Conservation (phyloP, 2,329 filamentous ascomycete genomes). For the Sporothrix pallida region DNA sequence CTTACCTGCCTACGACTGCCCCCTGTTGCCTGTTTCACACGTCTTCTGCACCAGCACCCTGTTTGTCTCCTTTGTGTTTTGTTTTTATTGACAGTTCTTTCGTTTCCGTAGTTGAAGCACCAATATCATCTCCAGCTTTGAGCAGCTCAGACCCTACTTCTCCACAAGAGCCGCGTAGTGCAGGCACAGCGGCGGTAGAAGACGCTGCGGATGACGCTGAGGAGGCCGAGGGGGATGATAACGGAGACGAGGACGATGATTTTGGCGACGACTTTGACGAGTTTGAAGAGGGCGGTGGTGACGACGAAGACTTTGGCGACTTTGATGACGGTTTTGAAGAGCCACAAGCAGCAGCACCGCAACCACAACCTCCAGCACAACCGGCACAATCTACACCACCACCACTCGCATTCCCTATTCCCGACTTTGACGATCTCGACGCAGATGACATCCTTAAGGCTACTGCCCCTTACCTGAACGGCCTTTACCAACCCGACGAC, state of each 20-base stretch:
- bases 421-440: conserved; percentile 68
- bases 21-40: background rate
- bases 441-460: conserved; percentile 65
- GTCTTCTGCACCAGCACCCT: background rate
- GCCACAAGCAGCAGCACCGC: conserved; percentile 44
- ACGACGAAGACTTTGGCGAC: conserved; percentile 67
- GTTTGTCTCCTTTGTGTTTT: conserved; percentile 37
- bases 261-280: conserved; percentile 68
- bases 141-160: conserved; percentile 42
- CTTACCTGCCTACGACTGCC: conserved; percentile 12
- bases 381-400: conserved; percentile 40
- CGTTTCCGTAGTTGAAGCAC: conserved; percentile 45
- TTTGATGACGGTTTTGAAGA: conserved; percentile 76
- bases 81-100: conserved; percentile 44
- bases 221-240: conserved; percentile 46
- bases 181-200: conserved; percentile 41
- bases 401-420: conserved; percentile 55
- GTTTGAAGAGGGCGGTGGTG: conserved; percentile 63
- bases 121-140: conserved; percentile 46
- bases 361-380: conserved; percentile 42
- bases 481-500: conserved; percentile 66
- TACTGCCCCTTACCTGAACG: conserved; percentile 69
- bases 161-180: conserved; percentile 40
- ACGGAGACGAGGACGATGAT: conserved; percentile 49
- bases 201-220: conserved; percentile 40